Base-by-base conservation (phyloP, 2,329 filamentous ascomycete genomes). In the Fusarium keratoplasticum region DNA sequence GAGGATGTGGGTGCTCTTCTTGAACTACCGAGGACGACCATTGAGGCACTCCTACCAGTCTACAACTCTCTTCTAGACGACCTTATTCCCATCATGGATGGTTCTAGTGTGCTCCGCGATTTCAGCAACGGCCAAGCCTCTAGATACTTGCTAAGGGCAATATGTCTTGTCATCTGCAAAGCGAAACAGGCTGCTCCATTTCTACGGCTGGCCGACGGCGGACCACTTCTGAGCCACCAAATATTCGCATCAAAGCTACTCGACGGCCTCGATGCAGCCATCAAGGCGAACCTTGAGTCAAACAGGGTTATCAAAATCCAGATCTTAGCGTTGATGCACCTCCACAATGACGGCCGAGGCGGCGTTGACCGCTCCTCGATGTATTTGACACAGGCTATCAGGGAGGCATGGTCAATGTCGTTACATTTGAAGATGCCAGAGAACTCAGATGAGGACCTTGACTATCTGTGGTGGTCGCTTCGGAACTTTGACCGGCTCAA, bases 111-210 rank as follows among this genome's bases (percentile, higher is more conserved):
- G 1, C 58, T 70, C n/a, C 65, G 68, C 11, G 61, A 70, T 54
- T 52, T 64, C 31, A 70, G 68, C 50, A 70, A 70, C 18, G 76
- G 75, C 2, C 54, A 72, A 7, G 54, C 72, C 14, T 79, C 77
- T 10, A 35, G 20, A 0, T 77, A 73, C 29, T 61, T 79, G 0
- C 63, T 79, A 2, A 67, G 67, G 4, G 77, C 75, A n/a, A 70
- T 78, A 3, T 79, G 76, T 33, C 76, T 79, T 6, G 69, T 77
- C 16, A 54, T 67, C 6, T 79, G 77, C 61, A 79, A 79, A 57
- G 61, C 70, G 3, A 65, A 64, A 27, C 77, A 79, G 52, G 77
- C 77, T 9, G 31, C 71, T 22, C 71, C 77, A 3, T 79, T 77
- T 33, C 54, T 79, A 2, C 71, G 70, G 4, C 14, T 79, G 1